Percentiles rank a stretch among this genome's conserved stretches.
Evolutionary conservation across 371 early-diverging fungal species (phyloP).

Genomic region (Mortierella sp.): DNA sequence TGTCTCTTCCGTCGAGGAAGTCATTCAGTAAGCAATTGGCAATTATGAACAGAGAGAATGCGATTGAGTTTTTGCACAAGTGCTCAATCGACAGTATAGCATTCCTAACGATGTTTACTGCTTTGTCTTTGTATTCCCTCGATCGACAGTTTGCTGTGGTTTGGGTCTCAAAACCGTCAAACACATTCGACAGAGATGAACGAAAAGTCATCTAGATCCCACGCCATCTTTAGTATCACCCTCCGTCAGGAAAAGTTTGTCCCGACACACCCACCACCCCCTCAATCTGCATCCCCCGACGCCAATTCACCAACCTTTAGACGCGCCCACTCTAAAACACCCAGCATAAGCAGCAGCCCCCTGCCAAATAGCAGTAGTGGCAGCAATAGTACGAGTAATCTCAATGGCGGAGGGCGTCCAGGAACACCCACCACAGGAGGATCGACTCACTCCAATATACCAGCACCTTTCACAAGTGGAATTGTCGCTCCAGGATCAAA

Average conservation of each 20-base stretch:
- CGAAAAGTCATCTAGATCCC: conserved; percentile 94
- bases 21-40: conserved; percentile 71
- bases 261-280: conserved; percentile 43
- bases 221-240: conserved; percentile 97
- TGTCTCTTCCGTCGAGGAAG: conserved; percentile 82
- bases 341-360: conserved; percentile 13
- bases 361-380: not conserved
- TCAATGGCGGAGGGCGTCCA: conserved; percentile 44
- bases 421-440: conserved; percentile 34
- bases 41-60: not conserved
- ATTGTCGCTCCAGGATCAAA: conserved; percentile 53
- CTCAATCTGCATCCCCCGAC: conserved; percentile 14
- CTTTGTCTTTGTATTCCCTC: not conserved
- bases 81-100: not conserved
- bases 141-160: conserved; percentile 72
- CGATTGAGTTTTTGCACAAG: not conserved
- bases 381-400: not conserved
- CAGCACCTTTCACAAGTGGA: conserved; percentile 47
- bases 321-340: conserved; percentile 21
- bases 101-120: conserved; percentile 13
- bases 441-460: conserved; percentile 32
- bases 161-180: conserved; percentile 87
- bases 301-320: conserved; percentile 19
- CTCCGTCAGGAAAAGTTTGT: conserved; percentile 79
- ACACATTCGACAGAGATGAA: conserved; percentile 99